Percentiles rank a stretch among this genome's conserved stretches.
phyloP scores from a whole-genome alignment of 176 grass and related monocot genomes.

The Triticum turgidum region DNA sequence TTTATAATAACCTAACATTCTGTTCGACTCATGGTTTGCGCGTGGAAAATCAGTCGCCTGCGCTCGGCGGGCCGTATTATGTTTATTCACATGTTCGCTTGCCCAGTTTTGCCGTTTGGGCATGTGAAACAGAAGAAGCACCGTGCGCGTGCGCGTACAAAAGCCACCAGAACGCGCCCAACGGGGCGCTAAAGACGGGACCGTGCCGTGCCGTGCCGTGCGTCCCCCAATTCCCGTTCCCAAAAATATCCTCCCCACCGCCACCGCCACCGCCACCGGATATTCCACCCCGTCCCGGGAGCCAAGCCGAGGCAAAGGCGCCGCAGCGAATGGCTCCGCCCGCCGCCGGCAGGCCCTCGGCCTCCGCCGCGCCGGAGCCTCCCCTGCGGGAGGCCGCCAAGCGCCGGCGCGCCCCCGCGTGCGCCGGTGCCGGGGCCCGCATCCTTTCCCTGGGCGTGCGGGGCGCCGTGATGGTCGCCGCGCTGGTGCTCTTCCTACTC shows the following conservation, averaged over 20 bases:
- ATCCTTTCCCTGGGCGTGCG: slow-evolving; percentile 55
- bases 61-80: background rate
- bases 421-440: slow-evolving; percentile 34
- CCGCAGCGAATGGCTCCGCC: slow-evolving; percentile 23
- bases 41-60: background rate
- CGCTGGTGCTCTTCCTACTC: slow-evolving; percentile 72
- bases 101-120: background rate
- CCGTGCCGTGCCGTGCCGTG: background rate
- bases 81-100: background rate
- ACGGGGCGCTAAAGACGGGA: background rate
- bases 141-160: background rate
- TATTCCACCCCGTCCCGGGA: background rate
- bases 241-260: background rate
- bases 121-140: background rate
- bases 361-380: background rate
- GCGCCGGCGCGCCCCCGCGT: background rate
- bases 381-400: background rate
- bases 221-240: background rate
- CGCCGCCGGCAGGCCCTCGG: background rate
- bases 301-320: background rate
- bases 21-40: too few relatives aligned
- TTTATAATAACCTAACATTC: too few relatives aligned
- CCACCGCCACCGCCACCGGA: background rate
- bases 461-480: slow-evolving; percentile 59
- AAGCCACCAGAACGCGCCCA: background rate